Base-by-base conservation (phyloP, 176 grass and related monocot genomes). In the Panicum miliaceum region DNA sequence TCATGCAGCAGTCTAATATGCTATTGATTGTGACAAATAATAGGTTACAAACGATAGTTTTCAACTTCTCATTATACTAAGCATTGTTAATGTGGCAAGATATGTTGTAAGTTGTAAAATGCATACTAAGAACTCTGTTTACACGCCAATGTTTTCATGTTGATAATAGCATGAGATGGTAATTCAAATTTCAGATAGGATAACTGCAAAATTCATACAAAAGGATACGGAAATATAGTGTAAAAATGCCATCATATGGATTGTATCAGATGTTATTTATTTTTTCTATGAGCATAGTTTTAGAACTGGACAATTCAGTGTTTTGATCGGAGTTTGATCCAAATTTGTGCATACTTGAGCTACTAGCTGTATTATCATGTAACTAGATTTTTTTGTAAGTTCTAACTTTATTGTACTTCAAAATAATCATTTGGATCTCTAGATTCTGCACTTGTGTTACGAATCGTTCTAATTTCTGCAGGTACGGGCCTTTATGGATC, bases 401-500 rank as follows among this genome's bases (percentile, higher is more conserved):
- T 58, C 8, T 35, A 2, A 13, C 9, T 68, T 82, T n/a, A n/a
- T 13, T 69, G 6, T 52, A 68, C 16, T 80, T 25, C 26, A 65
- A n/a, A n/a, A n/a, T n/a, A n/a, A n/a, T n/a, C n/a, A n/a, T n/a
- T n/a, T n/a, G n/a, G n/a, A n/a, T n/a, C n/a, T n/a, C n/a, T n/a
- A n/a, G n/a, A n/a, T n/a, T 59, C 53, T 4, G 27, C 56, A 22
- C 58, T 71, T 74, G 40, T 71, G 58, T 84, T 42, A 71, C 40
- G 12, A 84, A 75, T 52, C 12, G 53, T 85, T 3, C 12, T 47
- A 66, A 81, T 61, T 66, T 82, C 38, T 27, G 22, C 81, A 99
- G 91, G 77, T 99, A 99, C 76, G 93, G 96, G 38, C 93, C 88
- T 15, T 80, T 95, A 81, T 99, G 96, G 96, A 99, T 96, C 63